Conservation (phyloP, 2,329 filamentous ascomycete species). For the Aureobasidium zeae region DNA sequence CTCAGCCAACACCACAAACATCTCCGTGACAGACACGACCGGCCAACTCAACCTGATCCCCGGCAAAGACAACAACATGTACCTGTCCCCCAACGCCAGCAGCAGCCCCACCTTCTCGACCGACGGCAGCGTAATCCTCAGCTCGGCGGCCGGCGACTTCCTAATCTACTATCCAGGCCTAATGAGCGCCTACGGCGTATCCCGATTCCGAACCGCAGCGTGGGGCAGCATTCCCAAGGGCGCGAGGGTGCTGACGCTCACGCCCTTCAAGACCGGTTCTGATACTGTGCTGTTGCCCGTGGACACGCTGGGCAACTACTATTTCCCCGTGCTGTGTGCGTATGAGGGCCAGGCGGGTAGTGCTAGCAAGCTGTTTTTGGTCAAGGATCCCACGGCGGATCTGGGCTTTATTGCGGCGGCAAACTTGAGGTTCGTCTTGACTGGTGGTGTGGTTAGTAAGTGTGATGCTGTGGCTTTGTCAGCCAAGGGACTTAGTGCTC, state of each 20-base stretch:
- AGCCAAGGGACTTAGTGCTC: not conserved
- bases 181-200: slow-evolving; percentile 15
- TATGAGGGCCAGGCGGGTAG: slow-evolving; percentile 15
- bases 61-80: not conserved
- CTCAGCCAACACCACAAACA: slow-evolving; percentile 2
- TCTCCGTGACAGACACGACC: slow-evolving; percentile 14
- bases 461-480: slow-evolving; percentile 17
- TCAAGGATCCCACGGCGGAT: slow-evolving; percentile 14
- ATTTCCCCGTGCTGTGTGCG: slow-evolving; percentile 17
- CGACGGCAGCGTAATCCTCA: not conserved
- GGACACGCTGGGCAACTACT: slow-evolving; percentile 16
- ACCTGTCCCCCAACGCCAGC: slow-evolving; percentile 11
- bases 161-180: slow-evolving; percentile 17
- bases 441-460: slow-evolving; percentile 17
- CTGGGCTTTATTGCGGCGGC: slow-evolving; percentile 7
- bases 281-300: slow-evolving; percentile 16
- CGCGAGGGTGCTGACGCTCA: slow-evolving; percentile 15
- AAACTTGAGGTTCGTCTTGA: slow-evolving; percentile 18
- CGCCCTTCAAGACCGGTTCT: not conserved
- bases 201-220: slow-evolving; percentile 17
- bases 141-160: not conserved
- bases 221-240: slow-evolving; percentile 18
- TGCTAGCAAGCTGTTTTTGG: slow-evolving; percentile 19
- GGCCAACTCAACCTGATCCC: not conserved
- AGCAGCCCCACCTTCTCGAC: not conserved